Percentiles rank a stretch among this genome's conserved stretches.
Conservation (phyloP, 2,329 filamentous ascomycete genomes). For the Scortechinia acanthostroma region DNA sequence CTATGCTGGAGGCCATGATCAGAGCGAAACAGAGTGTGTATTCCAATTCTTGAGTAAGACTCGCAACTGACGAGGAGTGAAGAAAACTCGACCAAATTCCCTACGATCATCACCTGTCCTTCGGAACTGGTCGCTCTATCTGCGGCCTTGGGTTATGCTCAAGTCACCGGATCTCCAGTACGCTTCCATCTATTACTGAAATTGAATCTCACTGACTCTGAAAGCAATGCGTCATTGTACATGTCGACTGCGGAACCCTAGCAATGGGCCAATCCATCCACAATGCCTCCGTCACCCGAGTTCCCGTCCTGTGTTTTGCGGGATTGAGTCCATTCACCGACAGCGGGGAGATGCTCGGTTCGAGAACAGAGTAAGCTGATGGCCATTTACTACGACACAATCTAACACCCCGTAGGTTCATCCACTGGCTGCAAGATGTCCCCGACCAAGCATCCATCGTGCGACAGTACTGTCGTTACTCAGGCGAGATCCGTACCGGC, state of each 20-base stretch:
- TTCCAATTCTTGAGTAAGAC: no score
- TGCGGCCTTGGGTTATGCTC: constrained; percentile 76
- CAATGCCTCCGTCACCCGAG: constrained; percentile 69
- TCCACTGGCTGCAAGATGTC: constrained; percentile 81
- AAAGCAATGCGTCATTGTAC: constrained; percentile 72
- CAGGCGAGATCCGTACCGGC: constrained; percentile 75
- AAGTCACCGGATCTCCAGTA: constrained; percentile 64
- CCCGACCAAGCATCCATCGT: constrained; percentile 77
- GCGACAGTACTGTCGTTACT: constrained; percentile 77
- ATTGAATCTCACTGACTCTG: no score
- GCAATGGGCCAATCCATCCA: constrained; percentile 72
- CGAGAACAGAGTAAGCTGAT: constrained; percentile 77
- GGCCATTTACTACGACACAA: no score
- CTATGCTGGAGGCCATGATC: constrained; percentile 59
- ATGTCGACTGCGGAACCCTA: constrained; percentile 78
- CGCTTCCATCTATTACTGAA: no score
- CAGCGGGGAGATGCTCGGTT: constrained; percentile 71
- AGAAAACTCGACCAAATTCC: constrained; percentile 43
- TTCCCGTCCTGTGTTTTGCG: constrained; percentile 72
- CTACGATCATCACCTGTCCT: constrained; percentile 71
- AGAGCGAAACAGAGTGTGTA: constrained; percentile 64
- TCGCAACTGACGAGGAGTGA: no score
- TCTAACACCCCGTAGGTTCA: no score
- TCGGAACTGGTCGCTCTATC: constrained; percentile 74
- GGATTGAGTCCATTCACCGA: constrained; percentile 71